A percentile compares a stretch with the other conserved stretches of the same genome.
Evolutionary conservation across 179 eudicot genomes (phyloP).

Genomic region (Camellia oleifera): DNA sequence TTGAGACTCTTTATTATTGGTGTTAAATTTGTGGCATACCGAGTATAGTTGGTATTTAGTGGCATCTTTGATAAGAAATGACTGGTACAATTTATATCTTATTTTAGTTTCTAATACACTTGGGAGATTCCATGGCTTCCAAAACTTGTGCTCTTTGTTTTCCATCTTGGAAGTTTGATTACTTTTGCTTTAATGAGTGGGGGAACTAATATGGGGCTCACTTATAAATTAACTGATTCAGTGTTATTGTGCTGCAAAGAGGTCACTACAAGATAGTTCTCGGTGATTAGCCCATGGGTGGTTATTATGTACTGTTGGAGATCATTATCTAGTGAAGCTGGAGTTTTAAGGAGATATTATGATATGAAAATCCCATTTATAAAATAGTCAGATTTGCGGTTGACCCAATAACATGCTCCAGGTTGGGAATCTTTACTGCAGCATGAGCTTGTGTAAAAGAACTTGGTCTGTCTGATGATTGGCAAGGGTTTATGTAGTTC

Average conservation of each 20-base stretch:
- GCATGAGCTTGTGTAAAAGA: neutral
- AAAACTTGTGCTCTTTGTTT: constrained; percentile 4
- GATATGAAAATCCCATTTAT: neutral
- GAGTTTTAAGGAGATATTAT: neutral
- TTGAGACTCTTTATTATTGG: neutral
- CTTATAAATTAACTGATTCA: neutral
- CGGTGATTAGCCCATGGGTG: neutral
- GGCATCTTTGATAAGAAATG: neutral
- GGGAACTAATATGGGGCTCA: neutral
- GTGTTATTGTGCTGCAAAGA: neutral
- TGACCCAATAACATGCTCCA: neutral
- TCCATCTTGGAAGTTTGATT: constrained; percentile 9
- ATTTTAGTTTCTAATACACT: neutral
- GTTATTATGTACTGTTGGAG: neutral
- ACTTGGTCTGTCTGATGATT: neutral
- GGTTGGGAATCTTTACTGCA: constrained; percentile 8
- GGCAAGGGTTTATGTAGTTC: constrained; percentile 4
- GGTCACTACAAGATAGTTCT: neutral
- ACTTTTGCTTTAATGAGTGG: constrained; percentile 4
- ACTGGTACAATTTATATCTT: neutral
- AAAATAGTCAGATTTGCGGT: neutral
- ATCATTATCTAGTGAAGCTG: neutral
- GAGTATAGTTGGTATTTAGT: constrained; percentile 7
- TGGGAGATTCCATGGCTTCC: neutral
- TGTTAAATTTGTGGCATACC: neutral